These are phyloP conservation scores for Setaria italica DNA, from an alignment of 202 grass and related monocot genomes.

Conservation along the genomic window DNA sequence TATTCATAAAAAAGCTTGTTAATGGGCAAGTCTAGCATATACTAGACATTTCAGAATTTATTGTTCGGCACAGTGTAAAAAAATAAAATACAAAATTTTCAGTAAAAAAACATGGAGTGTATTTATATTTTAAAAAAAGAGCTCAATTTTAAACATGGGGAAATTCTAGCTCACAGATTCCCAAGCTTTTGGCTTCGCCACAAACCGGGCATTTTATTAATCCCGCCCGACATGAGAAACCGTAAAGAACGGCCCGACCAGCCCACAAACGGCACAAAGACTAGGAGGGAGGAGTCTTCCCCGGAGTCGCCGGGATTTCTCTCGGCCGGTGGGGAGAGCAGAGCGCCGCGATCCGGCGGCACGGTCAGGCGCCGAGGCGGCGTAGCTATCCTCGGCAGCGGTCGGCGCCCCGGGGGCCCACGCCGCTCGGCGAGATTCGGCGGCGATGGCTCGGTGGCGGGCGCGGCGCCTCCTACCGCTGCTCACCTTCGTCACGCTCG, in stretches of 20 bases:
- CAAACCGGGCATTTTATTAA: not conserved
- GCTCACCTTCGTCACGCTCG: conserved; percentile 76
- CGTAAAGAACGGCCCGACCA: not conserved
- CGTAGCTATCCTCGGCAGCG: not conserved
- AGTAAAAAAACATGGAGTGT: too few species aligned
- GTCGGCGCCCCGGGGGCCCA: not conserved
- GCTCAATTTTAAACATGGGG: too few species aligned
- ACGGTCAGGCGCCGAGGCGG: not conserved
- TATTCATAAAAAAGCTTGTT: not conserved
- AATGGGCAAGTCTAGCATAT: not conserved
- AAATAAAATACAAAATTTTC: not conserved
- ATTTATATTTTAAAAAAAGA: too few species aligned
- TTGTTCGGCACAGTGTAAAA: too few species aligned
- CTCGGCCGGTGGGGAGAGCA: not conserved
- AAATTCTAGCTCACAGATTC: too few species aligned
- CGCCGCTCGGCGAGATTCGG: not conserved
- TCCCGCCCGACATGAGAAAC: not conserved
- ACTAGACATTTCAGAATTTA: not conserved
- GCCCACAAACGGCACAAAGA: not conserved
- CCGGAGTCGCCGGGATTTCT: not conserved
- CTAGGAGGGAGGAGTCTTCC: not conserved
- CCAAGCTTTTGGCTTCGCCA: too few species aligned
- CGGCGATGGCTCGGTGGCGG: conserved; percentile 45
- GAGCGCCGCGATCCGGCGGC: not conserved
- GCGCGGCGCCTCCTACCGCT: conserved; percentile 61